These are phyloP conservation scores for Rhododendron kiyosumense DNA, from an alignment of 148 eudicot species.

Conservation along the genomic window DNA sequence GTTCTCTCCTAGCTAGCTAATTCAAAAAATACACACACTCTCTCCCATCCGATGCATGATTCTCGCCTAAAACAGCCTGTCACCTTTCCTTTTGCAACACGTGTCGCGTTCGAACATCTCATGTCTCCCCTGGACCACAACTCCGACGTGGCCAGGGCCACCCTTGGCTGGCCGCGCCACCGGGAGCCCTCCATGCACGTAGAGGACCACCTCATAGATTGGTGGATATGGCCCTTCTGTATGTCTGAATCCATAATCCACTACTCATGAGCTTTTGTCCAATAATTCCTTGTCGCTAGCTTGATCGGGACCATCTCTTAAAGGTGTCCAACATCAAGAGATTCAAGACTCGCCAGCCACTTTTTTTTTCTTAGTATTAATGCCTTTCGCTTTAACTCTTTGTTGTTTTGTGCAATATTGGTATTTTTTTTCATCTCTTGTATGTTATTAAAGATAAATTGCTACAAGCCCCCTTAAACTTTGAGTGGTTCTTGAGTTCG, in stretches of 20 bases:
- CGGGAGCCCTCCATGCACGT: slow-evolving; percentile 15
- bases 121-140: slow-evolving; percentile 33
- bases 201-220: slow-evolving; percentile 18
- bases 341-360: slow-evolving; percentile 1
- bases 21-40: not conserved
- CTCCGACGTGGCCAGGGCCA: slow-evolving; percentile 42
- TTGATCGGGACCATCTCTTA: slow-evolving; percentile 32
- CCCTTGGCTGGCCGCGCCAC: slow-evolving; percentile 31
- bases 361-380: not conserved
- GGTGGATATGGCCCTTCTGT: not conserved
- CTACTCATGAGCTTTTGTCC: slow-evolving; percentile 2
- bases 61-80: slow-evolving; percentile 18
- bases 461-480: not conserved
- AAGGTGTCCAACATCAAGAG: slow-evolving; percentile 16
- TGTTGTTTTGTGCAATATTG: not conserved
- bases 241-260: not conserved
- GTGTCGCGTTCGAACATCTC: not conserved
- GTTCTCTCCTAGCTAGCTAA: not conserved
- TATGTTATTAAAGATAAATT: not conserved
- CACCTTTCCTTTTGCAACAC: slow-evolving; percentile 13
- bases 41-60: slow-evolving; percentile 3
- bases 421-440: not conserved
- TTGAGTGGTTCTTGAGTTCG: not conserved
- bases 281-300: slow-evolving; percentile 31
- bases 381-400: slow-evolving; percentile 3